phyloP scores from a whole-genome alignment of 2,329 filamentous ascomycete genomes.

The Hortaea werneckii region DNA sequence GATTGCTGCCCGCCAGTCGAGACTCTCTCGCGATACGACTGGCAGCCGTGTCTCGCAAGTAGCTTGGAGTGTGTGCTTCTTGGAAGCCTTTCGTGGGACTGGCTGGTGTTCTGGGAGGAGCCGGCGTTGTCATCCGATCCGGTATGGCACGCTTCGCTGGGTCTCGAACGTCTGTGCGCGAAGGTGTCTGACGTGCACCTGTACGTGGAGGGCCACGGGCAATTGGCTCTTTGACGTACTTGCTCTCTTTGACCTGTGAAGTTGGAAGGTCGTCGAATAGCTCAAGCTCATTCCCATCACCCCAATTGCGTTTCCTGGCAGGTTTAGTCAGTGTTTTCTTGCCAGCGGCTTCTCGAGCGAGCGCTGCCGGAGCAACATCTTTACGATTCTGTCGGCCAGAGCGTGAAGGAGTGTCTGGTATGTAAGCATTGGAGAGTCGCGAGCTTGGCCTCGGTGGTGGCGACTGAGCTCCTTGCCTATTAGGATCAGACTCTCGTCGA shows the following conservation, averaged over 20 bases:
- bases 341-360: slow-evolving; percentile 42
- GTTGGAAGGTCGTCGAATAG: slow-evolving; percentile 91
- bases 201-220: slow-evolving; percentile 55
- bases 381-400: slow-evolving; percentile 20
- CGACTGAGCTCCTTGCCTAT: slow-evolving; percentile 32
- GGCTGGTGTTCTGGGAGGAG: slow-evolving; percentile 42
- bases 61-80: slow-evolving; percentile 44
- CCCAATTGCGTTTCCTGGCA: slow-evolving; percentile 62
- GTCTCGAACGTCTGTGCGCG: slow-evolving; percentile 21
- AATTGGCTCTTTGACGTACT: slow-evolving; percentile 70
- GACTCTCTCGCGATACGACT: slow-evolving; percentile 53
- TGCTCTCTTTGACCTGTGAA: slow-evolving; percentile 69
- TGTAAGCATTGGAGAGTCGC: slow-evolving; percentile 37
- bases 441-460: slow-evolving; percentile 37
- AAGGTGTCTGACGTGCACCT: slow-evolving; percentile 18
- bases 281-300: slow-evolving; percentile 85
- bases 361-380: slow-evolving; percentile 39
- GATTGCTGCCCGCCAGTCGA: slow-evolving; percentile 34
- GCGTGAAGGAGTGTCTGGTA: slow-evolving; percentile 41
- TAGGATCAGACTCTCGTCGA: slow-evolving; percentile 70
- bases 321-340: slow-evolving; percentile 69
- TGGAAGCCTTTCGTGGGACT: slow-evolving; percentile 37
- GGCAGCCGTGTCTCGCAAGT: slow-evolving; percentile 57
- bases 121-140: slow-evolving; percentile 39
- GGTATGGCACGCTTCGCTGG: slow-evolving; percentile 22